A percentile compares a stretch with the other conserved stretches of the same genome.
Evolutionary conservation across 208 protist species (phyloP).

Genomic region (Porcisia hertigi): DNA sequence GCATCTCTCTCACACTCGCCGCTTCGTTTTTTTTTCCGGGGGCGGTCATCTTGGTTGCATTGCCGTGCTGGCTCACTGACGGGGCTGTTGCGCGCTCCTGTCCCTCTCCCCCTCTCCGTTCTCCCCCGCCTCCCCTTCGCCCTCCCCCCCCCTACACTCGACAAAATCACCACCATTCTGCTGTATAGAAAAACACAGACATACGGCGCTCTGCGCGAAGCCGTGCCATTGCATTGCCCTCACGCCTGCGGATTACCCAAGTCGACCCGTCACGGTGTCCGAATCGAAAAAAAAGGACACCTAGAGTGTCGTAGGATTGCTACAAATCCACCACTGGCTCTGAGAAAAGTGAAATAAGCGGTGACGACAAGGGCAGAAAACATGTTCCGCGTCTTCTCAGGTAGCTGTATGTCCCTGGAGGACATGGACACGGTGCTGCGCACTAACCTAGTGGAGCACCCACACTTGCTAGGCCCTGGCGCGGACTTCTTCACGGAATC

Average conservation of each 20-base stretch:
- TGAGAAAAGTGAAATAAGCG: background rate
- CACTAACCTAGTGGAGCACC: conserved; percentile 67
- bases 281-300: background rate
- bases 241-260: background rate
- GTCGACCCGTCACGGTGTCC: background rate
- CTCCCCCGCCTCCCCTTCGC: background rate
- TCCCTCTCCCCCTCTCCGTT: background rate
- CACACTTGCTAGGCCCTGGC: conserved; percentile 85
- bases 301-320: background rate
- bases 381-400: conserved; percentile 89
- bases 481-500: conserved; percentile 88
- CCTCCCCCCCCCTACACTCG: background rate
- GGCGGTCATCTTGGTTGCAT: background rate
- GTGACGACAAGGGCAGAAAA: conserved; percentile 5
- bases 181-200: background rate
- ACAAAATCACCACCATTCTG: background rate
- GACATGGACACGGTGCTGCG: conserved; percentile 85
- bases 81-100: background rate
- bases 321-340: background rate
- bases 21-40: background rate
- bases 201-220: background rate
- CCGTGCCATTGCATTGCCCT: background rate
- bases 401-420: conserved; percentile 89
- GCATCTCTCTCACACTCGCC: background rate
- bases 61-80: background rate